Evolutionary conservation across 306 rosid species (phyloP), one percentile per base, ranked within the genome.

Genomic region (Ormosia semicastrata): DNA sequence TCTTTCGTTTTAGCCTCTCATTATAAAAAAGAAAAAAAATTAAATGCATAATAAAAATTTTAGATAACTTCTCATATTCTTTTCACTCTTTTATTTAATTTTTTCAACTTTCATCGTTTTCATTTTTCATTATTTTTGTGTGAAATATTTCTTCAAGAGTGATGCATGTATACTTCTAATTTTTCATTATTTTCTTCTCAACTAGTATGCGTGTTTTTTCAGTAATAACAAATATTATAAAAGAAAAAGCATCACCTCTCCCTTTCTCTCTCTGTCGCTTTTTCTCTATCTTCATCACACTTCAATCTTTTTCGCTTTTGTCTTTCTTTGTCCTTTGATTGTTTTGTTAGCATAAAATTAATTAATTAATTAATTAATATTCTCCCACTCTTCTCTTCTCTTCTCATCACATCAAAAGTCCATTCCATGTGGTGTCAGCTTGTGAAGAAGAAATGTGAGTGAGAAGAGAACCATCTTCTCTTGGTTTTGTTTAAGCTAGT

Each of bases 281-380:
- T 87, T 50, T 83, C 78, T 83, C 81, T 75, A 78, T 81, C 82
- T 84, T 81, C 65, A 79, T 88, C 88, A 68, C 73, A 54, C 85
- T 78, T 73, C 75, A 86, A 74, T 85, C 90, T 73, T 82, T 84
- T 81, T 88, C 87, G 80, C 90, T 89, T 91, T 93, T 90, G 98
- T 91, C 94, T 91, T 90, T 93, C 94, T 87, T 83, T 87, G 94
- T 93, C 91, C 89, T 85, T 80, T 78, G 87, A 77, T 87, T 77
- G 1, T 44, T 44, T 40, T 5, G 72, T 59, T 75, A 80, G 44
- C 73, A 77, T 76, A 62, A 85, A 85, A 83, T 81, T 56, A 85
- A 83, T 52, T 70, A 71, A 83, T 52, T 70, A 71, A 54, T 57
- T 75, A 66, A 73, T 81, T 76, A 72, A 85, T 84, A 84, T 73